These are phyloP conservation scores for Coniferiporia weirii DNA, from an alignment of 1,284 basidiomycete genomes.

Conservation along the genomic window DNA sequence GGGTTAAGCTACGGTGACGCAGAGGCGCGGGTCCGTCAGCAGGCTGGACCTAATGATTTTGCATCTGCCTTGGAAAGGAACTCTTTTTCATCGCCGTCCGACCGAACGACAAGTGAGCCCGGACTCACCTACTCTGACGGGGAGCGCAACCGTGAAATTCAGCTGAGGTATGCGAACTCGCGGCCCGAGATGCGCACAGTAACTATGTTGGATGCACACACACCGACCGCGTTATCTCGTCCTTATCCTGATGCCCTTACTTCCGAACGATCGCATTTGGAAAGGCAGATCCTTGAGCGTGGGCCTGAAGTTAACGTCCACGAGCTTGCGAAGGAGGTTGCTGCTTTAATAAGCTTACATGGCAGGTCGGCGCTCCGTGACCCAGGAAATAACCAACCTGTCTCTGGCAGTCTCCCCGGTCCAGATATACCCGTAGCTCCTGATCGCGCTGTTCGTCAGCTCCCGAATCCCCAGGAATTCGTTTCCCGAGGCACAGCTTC, in stretches of 20 bases:
- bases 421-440: background rate
- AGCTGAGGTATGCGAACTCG: background rate
- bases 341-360: background rate
- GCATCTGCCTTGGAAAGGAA: background rate
- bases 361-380: background rate
- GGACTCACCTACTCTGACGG: background rate
- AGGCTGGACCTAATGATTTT: background rate
- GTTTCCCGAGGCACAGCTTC: background rate
- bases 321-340: conserved; percentile 16
- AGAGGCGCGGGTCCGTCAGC: background rate
- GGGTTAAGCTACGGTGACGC: background rate
- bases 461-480: background rate
- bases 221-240: background rate
- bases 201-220: background rate
- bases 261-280: background rate
- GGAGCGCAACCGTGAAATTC: background rate
- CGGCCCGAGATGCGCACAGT: background rate
- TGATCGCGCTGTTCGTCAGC: background rate
- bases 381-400: background rate
- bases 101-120: background rate
- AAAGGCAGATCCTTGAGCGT: background rate
- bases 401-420: background rate
- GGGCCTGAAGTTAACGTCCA: conserved; percentile 3
- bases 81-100: background rate
- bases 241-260: background rate